phyloP scores from a whole-genome alignment of 192 early-diverging fungal genomes.

The Dispira simplex region DNA sequence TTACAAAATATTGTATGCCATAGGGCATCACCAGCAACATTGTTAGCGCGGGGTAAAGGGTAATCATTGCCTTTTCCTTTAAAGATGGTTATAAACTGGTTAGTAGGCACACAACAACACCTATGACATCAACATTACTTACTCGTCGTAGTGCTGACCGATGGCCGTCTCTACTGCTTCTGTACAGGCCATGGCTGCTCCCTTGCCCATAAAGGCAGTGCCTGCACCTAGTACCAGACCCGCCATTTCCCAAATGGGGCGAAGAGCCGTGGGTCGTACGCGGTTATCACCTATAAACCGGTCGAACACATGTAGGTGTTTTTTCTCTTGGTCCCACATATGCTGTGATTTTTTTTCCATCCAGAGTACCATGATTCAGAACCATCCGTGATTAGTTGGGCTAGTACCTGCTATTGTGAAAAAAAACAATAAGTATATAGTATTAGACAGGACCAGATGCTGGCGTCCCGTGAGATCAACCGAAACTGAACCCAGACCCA shows the following conservation, averaged over 20 bases:
- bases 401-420: not conserved
- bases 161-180: slow-evolving; percentile 96
- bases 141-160: slow-evolving; percentile 92
- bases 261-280: slow-evolving; percentile 71
- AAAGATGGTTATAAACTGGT: no score
- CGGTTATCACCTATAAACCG: slow-evolving; percentile 52
- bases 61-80: no score
- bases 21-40: no score
- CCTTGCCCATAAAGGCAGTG: slow-evolving; percentile 80
- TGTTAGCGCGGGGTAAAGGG: no score
- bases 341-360: slow-evolving; percentile 31
- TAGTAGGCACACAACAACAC: no score
- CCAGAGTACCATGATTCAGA: no score
- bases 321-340: slow-evolving; percentile 93
- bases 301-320: slow-evolving; percentile 70
- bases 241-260: slow-evolving; percentile 73
- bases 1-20: no score
- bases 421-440: not conserved
- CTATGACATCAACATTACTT: slow-evolving; percentile 15
- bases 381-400: slow-evolving; percentile 10
- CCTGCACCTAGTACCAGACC: slow-evolving; percentile 75
- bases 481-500: not conserved
- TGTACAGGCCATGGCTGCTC: slow-evolving; percentile 97
- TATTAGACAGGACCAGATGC: not conserved
- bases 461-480: not conserved